Percentiles rank a stretch among this genome's conserved stretches.
Conservation (phyloP, 768 basidiomycete genomes). For the Phlegmacium glaucopus region DNA sequence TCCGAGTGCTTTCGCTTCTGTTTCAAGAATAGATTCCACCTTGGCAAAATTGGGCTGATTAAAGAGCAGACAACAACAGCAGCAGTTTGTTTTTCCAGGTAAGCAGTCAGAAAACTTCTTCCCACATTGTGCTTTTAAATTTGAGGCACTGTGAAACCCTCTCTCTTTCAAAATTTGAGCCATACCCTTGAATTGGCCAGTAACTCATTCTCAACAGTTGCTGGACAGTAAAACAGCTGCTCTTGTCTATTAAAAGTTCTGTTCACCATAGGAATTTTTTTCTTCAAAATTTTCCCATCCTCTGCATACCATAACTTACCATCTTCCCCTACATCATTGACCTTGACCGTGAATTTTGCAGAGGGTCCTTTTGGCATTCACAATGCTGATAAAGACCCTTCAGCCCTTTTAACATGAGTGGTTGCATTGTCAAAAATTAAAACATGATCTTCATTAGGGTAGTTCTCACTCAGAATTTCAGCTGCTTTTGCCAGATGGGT, state of each 20-base stretch:
- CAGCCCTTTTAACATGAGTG: slow-evolving; percentile 27
- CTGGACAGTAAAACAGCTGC: slow-evolving; percentile 31
- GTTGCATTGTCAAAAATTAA: slow-evolving; percentile 25
- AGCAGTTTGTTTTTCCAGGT: slow-evolving; percentile 19
- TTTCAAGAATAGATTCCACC: slow-evolving; percentile 29
- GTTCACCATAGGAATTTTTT: slow-evolving; percentile 28
- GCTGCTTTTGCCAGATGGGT: slow-evolving; percentile 12
- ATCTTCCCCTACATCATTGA: slow-evolving; percentile 9
- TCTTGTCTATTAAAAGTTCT: slow-evolving; percentile 10
- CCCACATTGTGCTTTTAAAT: slow-evolving; percentile 23
- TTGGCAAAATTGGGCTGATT: slow-evolving; percentile 36
- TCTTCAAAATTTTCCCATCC: slow-evolving; percentile 24
- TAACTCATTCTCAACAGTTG: slow-evolving; percentile 15
- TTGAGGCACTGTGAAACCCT: slow-evolving; percentile 20
- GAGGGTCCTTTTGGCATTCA: slow-evolving; percentile 26
- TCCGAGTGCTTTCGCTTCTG: slow-evolving; percentile 17
- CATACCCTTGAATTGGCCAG: slow-evolving; percentile 38
- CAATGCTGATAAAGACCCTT: slow-evolving; percentile 26
- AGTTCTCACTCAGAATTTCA: slow-evolving; percentile 14
- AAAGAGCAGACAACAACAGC: slow-evolving; percentile 31
- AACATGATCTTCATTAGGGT: slow-evolving; percentile 27
- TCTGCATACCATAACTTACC: slow-evolving; percentile 19
- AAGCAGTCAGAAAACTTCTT: slow-evolving; percentile 23
- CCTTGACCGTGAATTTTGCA: slow-evolving; percentile 15
- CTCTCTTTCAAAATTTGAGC: slow-evolving; percentile 21